Evolutionary conservation across 2,329 filamentous ascomycete species (phyloP), one percentile per base, ranked within the genome.

Genomic region (Cordyceps tenuipes): DNA sequence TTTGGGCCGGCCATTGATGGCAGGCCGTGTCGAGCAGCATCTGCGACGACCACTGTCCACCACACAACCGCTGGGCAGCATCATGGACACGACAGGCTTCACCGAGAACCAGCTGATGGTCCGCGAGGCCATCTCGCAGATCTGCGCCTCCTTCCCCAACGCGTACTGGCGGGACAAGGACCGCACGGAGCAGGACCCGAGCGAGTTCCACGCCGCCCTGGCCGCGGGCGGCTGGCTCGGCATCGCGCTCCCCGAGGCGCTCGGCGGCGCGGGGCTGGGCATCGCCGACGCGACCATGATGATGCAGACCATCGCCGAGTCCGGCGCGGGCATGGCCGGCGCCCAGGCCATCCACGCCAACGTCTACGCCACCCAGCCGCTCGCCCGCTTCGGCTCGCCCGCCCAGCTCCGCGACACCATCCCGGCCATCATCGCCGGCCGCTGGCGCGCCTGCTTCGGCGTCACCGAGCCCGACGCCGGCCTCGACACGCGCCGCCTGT

Each of bases 221-320:
- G 87, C 90, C 8, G 82, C 83, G 60, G 87, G 86, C 64, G 89
- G 90, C 7, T 94, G 89, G 88, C 81, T 94, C 46, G 90, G 90
- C 3, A 91, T 93, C 64, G 89, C 89, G 0, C 75, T 94, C 3
- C 89, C 89, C 0, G 88, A 91, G 68, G 77, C 82, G 0, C 79
- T 91, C 0, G 90, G 90, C 3, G 90, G 90, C 0, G 81, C 88
- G 1, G 89, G 87, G 0, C 73, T 95, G 9, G 89, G 85, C 9
- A 91, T 95, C 41, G 87, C 87, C 0, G 90, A 94, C 69, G 90
- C 90, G 0, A 90, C 87, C 0, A 89, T 93, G 82, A 93, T 94
- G 89, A 82, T 94, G 78, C 90, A 95, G 67, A 89, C 89, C 2
- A 89, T 92, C 60, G 77, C 87, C 0, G 87, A 91, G 73, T 86